phyloP scores from a whole-genome alignment of 495 filamentous ascomycete genomes.

The Neurospora tetraspora region DNA sequence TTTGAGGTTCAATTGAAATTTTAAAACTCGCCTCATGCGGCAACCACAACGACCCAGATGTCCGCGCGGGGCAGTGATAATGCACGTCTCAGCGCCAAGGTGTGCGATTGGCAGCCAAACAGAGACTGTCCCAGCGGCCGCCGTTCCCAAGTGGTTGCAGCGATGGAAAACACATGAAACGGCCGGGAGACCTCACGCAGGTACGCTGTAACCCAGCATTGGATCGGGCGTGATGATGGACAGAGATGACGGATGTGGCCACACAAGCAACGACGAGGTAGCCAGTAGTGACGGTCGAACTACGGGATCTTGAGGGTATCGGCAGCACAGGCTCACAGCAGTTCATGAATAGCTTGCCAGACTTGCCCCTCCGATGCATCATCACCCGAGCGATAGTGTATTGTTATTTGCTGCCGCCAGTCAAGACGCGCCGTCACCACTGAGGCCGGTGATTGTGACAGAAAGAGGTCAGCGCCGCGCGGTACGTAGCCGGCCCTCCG shows the following conservation, averaged over 20 bases:
- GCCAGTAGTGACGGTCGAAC: not conserved
- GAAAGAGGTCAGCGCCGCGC: not conserved
- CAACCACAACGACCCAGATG: not conserved
- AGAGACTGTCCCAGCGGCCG: not conserved
- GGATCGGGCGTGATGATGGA: not conserved
- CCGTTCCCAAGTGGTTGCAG: not conserved
- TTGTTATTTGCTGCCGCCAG: not conserved
- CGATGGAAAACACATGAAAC: not conserved
- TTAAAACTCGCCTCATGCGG: not conserved
- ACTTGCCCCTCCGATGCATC: not conserved
- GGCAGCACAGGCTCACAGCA: not conserved
- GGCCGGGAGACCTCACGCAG: not conserved
- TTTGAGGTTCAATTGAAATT: not conserved
- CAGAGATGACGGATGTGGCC: not conserved
- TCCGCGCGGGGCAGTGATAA: not conserved
- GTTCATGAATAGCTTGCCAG: not conserved
- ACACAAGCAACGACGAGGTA: not conserved
- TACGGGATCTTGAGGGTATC: not conserved
- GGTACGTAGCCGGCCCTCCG: not conserved
- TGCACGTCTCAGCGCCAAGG: not conserved
- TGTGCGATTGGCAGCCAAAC: not conserved
- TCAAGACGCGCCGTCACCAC: not conserved
- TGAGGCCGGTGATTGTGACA: not conserved
- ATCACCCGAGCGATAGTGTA: not conserved
- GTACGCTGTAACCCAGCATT: not conserved